These are phyloP conservation scores for Cercospora nicotianae DNA, from an alignment of 2,329 filamentous ascomycete genomes.

Conservation along the genomic window DNA sequence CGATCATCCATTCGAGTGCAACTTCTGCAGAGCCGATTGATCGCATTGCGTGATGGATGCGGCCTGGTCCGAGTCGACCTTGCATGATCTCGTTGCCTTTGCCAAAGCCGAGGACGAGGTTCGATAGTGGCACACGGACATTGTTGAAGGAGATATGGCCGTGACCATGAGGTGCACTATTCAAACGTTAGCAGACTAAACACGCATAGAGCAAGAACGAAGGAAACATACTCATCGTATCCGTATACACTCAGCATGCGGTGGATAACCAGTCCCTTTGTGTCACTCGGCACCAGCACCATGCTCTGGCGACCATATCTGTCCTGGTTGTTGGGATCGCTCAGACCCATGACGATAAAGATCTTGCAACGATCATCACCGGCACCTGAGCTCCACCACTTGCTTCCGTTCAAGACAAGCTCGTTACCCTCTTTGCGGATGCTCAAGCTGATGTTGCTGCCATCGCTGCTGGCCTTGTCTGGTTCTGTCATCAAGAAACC, in stretches of 20 bases:
- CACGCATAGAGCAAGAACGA: neutral
- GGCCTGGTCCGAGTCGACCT: constrained; percentile 88
- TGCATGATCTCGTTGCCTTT: constrained; percentile 98
- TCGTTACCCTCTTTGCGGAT: constrained; percentile 82
- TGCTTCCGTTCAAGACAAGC: constrained; percentile 90
- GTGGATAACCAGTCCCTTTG: constrained; percentile 85
- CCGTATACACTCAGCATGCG: constrained; percentile 93
- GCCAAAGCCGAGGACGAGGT: constrained; percentile 88
- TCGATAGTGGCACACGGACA: constrained; percentile 78
- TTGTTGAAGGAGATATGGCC: constrained; percentile 88
- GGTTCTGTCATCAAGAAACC: constrained; percentile 52
- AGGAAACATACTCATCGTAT: constrained; percentile 67
- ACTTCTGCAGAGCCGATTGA: constrained; percentile 86
- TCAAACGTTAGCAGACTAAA: neutral
- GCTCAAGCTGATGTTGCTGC: constrained; percentile 58
- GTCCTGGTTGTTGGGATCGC: constrained; percentile 70
- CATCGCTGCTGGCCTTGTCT: constrained; percentile 52
- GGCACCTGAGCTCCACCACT: constrained; percentile 99
- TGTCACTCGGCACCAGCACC: constrained; percentile 76
- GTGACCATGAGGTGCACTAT: constrained; percentile 84
- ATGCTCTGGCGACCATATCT: constrained; percentile 91
- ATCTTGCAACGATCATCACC: constrained; percentile 89
- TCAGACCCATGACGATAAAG: constrained; percentile 97
- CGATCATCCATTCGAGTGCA: constrained; percentile 91
- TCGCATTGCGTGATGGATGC: constrained; percentile 97